phyloP scores from a whole-genome alignment of 306 rosid genomes.

The Vicia sativa region DNA sequence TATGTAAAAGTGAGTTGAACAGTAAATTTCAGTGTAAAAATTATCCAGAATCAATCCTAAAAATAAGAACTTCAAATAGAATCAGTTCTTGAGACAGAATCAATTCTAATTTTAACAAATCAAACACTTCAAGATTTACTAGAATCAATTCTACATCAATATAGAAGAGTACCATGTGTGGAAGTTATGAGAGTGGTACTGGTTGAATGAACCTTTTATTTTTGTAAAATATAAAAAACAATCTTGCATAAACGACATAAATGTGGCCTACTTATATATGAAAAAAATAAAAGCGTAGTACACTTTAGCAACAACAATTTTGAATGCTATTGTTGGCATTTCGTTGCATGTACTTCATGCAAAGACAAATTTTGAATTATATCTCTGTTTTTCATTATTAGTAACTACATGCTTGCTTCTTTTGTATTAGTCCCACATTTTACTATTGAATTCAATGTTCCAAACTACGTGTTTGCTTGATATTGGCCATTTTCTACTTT shows the following conservation, averaged over 20 bases:
- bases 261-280: slow-evolving; percentile 14
- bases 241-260: slow-evolving; percentile 16
- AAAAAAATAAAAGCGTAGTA: slow-evolving; percentile 27
- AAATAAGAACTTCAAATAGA: too few relatives aligned
- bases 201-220: slow-evolving; percentile 12
- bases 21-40: too few relatives aligned
- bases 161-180: too few relatives aligned
- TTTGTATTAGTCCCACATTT: neutral
- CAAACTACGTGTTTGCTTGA: too few relatives aligned
- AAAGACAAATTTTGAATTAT: slow-evolving; percentile 24
- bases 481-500: neutral
- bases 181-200: slow-evolving; percentile 31
- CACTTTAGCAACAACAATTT: slow-evolving; percentile 32
- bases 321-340: slow-evolving; percentile 30
- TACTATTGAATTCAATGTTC: too few relatives aligned
- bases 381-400: slow-evolving; percentile 1
- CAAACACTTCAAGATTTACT: too few relatives aligned
- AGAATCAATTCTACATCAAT: too few relatives aligned
- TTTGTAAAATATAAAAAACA: neutral
- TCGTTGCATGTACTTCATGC: slow-evolving; percentile 5
- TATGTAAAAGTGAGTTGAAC: too few relatives aligned
- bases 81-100: too few relatives aligned
- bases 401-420: neutral
- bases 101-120: too few relatives aligned
- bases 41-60: too few relatives aligned